Evolutionary conservation across 1,284 basidiomycete genomes (phyloP), one percentile per base, ranked within the genome.

Genomic region (Apiotrichum gamsii): DNA sequence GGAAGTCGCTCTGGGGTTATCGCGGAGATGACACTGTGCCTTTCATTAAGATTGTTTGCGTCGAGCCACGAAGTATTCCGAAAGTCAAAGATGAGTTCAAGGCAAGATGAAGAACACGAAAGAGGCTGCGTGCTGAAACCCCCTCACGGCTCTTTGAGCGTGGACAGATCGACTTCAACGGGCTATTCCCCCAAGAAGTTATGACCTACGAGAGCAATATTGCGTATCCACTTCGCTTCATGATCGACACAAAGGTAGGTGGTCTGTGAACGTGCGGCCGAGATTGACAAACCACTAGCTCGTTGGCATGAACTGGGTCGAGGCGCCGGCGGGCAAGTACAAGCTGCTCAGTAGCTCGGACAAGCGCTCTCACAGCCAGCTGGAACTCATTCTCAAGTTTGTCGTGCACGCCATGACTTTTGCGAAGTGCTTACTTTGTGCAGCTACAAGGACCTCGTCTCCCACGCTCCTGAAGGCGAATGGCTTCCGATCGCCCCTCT

Each of bases 231-330:
- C 74, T 96, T 37, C 82, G 93, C 4, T 96, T 95, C 69, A 96
- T 96, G 91, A 90, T 96, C 53, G 93, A 96, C 62, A 86, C 87
- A 4, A 84, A 89, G 76, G 90, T 88, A 30, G 36, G 68, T 21
- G 3, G 19, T 8, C 2, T 19, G 29, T 3, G 18, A 9, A 10
- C 23, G 21, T 28, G 38, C n/a, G n/a, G n/a, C n/a, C n/a, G n/a
- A n/a, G n/a, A n/a, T n/a, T n/a, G n/a, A n/a, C n/a, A n/a, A n/a
- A n/a, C n/a, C n/a, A 25, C 55, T 6, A 93, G 87, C 81, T 96
- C 19, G 83, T 91, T 35, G 91, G 91, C 4, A 96, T 96, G 91
- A 96, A 94, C 65, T 96, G 91, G 91, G 84, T 96, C 33, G 90
- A 95, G 70, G 75, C 90, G 16, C 85, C 85, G 2, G 82, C 83